Base-by-base conservation (phyloP, 1,139 yeast genomes). In the Hanseniaspora sp. region DNA sequence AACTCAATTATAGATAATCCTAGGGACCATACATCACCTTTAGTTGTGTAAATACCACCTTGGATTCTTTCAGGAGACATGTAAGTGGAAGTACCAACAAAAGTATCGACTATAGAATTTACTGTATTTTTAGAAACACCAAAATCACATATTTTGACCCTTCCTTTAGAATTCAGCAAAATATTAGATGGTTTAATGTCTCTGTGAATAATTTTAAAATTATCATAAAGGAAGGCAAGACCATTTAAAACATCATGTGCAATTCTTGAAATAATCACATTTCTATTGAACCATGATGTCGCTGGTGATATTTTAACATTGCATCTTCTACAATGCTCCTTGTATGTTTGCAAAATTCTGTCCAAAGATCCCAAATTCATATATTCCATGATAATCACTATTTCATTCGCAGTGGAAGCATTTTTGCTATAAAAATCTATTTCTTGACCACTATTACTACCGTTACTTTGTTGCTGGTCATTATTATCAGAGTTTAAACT, bases 11-110 rank as follows among this genome's bases (percentile, higher is more conserved):
- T 73, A 82, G 90, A 85, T 47, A 92, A 72, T 0, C 98, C 98
- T 63, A 90, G 72, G 0, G 96, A 87, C 98, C 98, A 92, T 13
- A 92, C 92, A 66, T 92, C 98, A 37, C 95, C 90, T 62, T 90
- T 88, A 29, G 90, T 85, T 7, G 95, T 85, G 68, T 92, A 92
- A 15, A 83, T 83, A 49, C 87, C 86, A 12, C 98, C 98, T 69
- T 87, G 96, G 56, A 92, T 92, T 59, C 98, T 77, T 64, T 92
- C 98, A 0, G 98, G 98, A 1, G 95, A 87, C 98, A 92, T 92
- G 65, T 92, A 92, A 1, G 95, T 87, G 1, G 96, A 87, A 0
- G 98, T 92, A 1, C 98, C 98, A 11, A 92, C 97, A 73, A 92
- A 92, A 0, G 97, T 92, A 62, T 92, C 96, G 0, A 96, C 97